phyloP scores from a whole-genome alignment of 208 protist genomes.

The Herpetomonas samuelpessoai region DNA sequence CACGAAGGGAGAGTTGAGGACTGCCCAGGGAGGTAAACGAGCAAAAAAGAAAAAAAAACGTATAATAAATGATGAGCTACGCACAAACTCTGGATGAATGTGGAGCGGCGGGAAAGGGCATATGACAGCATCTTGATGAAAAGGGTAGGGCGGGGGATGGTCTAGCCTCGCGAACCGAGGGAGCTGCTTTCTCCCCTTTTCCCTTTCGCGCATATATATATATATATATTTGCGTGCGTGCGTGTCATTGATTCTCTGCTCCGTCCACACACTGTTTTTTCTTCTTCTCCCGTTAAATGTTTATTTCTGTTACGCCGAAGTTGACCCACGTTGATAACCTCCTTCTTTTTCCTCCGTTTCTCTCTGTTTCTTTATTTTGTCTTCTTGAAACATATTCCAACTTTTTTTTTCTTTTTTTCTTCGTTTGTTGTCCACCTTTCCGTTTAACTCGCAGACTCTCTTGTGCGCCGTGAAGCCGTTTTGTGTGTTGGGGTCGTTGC shows the following conservation, averaged over 20 bases:
- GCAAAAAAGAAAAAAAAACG: not conserved
- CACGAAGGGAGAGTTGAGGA: conserved; percentile 3
- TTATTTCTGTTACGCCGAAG: not conserved
- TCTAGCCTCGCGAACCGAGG: no score
- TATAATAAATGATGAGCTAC: no score
- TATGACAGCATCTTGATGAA: no score
- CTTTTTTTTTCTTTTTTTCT: conserved; percentile 12
- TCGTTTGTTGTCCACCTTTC: no score
- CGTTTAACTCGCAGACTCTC: no score
- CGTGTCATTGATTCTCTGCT: not conserved
- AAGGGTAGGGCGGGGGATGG: no score
- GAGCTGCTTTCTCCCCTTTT: no score
- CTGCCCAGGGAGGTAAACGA: not conserved
- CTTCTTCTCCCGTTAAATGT: conserved; percentile 1
- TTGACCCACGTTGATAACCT: conserved; percentile 6
- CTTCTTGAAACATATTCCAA: not conserved
- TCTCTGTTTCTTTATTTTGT: conserved; percentile 8
- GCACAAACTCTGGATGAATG: no score
- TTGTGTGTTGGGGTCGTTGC: no score
- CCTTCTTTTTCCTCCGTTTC: conserved; percentile 7
- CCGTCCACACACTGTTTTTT: not conserved
- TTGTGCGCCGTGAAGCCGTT: no score
- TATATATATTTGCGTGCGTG: not conserved
- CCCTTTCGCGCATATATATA: no score
- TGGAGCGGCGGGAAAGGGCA: no score